Percentiles rank a stretch among this genome's conserved stretches.
phyloP scores from a whole-genome alignment of 2,329 filamentous ascomycete species.

The Xylaria sp. region DNA sequence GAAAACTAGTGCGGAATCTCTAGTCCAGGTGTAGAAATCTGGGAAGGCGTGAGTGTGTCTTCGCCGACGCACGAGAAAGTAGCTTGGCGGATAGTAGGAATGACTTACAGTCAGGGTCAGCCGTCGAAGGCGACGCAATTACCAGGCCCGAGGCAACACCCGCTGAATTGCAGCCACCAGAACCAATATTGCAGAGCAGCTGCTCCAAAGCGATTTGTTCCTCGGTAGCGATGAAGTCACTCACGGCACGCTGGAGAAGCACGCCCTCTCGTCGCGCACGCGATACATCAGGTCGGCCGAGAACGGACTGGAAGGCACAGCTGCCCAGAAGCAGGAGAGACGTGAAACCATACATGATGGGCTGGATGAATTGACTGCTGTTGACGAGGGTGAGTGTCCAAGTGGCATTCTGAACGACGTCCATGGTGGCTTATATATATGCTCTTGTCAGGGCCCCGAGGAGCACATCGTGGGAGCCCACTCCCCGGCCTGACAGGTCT shows the following conservation, averaged over 20 bases:
- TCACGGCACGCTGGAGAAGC: conserved; percentile 61
- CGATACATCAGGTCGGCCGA: conserved; percentile 58
- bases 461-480: conserved; percentile 23
- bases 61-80: not conserved
- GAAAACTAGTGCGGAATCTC: conserved; percentile 77
- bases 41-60: conserved; percentile 5
- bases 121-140: conserved; percentile 66
- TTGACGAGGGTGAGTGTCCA: conserved; percentile 41
- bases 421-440: conserved; percentile 50
- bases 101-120: conserved; percentile 66
- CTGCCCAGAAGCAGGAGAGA: conserved; percentile 63
- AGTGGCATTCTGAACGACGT: conserved; percentile 39
- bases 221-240: conserved; percentile 65
- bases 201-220: conserved; percentile 62
- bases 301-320: conserved; percentile 62
- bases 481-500: conserved; percentile 13
- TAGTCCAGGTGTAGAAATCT: conserved; percentile 85
- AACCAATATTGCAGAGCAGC: conserved; percentile 70
- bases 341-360: conserved; percentile 63
- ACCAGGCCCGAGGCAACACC: conserved; percentile 64
- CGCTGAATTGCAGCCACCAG: conserved; percentile 61
- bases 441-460: conserved; percentile 17
- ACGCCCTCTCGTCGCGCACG: conserved; percentile 49
- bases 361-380: conserved; percentile 48
- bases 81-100: not conserved